These are phyloP conservation scores for Venturiaceae sp. DNA, from an alignment of 2,329 filamentous ascomycete genomes.

Conservation along the genomic window DNA sequence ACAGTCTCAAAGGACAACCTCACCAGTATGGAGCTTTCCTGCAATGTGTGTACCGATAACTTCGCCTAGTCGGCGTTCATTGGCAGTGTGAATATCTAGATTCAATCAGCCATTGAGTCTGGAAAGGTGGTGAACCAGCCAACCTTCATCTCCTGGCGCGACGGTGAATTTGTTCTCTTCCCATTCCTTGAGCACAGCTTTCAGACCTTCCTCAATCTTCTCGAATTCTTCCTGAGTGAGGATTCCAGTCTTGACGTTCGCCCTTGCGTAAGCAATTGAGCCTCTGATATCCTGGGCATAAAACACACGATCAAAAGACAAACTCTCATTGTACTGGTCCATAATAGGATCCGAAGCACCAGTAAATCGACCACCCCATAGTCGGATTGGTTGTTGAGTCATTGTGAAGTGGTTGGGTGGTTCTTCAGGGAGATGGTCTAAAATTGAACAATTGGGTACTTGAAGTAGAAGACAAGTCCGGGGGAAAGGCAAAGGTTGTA, in stretches of 20 bases:
- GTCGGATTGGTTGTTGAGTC: slow-evolving; percentile 12
- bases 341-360: slow-evolving; percentile 64
- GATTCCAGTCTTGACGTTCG: slow-evolving; percentile 67
- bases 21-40: slow-evolving; percentile 75
- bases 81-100: slow-evolving; percentile 46
- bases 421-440: neutral
- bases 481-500: neutral
- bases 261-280: slow-evolving; percentile 70
- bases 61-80: slow-evolving; percentile 53
- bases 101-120: neutral
- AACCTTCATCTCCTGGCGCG: slow-evolving; percentile 1
- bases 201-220: slow-evolving; percentile 63
- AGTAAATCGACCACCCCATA: slow-evolving; percentile 54
- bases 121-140: neutral
- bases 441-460: neutral
- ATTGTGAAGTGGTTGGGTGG: neutral
- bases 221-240: slow-evolving; percentile 63
- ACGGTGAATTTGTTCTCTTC: neutral
- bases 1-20: neutral
- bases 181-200: slow-evolving; percentile 44
- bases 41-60: slow-evolving; percentile 77
- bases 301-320: slow-evolving; percentile 69
- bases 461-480: neutral
- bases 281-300: slow-evolving; percentile 75
- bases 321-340: slow-evolving; percentile 73